Evolutionary conservation across 192 early-diverging fungal species (phyloP).

Genomic region (Linnemannia schmuckeri): DNA sequence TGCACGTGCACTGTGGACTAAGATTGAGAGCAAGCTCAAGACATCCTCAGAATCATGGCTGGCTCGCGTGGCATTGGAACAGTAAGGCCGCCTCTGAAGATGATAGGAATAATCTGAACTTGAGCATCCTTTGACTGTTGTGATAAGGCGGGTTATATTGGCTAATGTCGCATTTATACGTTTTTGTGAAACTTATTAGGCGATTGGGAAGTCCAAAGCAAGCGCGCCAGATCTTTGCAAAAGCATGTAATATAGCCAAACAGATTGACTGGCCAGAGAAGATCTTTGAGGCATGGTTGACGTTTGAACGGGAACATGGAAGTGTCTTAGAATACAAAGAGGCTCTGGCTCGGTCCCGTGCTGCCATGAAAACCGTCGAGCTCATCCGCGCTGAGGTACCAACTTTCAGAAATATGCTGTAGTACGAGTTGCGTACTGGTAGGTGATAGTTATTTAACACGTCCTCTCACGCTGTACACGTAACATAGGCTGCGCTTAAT

Average conservation of each 20-base stretch:
- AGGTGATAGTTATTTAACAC: neutral
- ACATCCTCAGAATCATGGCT: conserved; percentile 36
- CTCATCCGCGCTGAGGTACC: conserved; percentile 23
- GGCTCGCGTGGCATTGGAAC: conserved; percentile 29
- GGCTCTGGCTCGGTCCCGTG: conserved; percentile 18
- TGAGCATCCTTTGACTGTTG: neutral
- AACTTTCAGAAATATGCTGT: neutral
- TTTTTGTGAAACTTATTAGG: neutral
- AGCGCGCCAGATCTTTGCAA: conserved; percentile 24
- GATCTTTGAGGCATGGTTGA: conserved; percentile 37
- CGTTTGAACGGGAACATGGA: conserved; percentile 36
- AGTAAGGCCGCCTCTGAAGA: neutral
- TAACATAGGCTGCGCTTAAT: neutral
- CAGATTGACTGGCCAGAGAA: conserved; percentile 50
- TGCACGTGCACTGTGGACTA: conserved; percentile 34
- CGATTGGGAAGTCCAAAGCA: conserved; percentile 15
- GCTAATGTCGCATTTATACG: neutral
- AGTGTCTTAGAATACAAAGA: conserved; percentile 24
- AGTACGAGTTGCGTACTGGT: neutral
- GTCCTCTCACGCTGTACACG: neutral
- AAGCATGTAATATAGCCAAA: conserved; percentile 20
- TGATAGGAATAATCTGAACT: too few relatives aligned
- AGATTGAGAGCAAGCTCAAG: conserved; percentile 26
- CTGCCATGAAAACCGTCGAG: conserved; percentile 37
- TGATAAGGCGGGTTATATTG: neutral